These are phyloP conservation scores for Murraya koenigii DNA, from an alignment of 345 rosid species.

Conservation along the genomic window DNA sequence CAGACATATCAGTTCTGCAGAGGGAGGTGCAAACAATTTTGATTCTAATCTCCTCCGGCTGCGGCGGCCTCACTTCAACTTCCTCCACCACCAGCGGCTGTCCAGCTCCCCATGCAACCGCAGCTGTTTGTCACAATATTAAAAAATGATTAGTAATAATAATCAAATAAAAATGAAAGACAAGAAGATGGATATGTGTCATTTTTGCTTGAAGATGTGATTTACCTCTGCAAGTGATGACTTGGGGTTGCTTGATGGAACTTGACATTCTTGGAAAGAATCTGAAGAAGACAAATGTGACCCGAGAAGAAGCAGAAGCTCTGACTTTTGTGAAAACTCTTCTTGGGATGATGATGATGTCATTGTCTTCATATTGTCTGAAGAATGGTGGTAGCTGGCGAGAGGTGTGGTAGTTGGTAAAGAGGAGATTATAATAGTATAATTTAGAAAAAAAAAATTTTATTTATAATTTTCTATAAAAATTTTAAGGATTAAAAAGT, in stretches of 20 bases:
- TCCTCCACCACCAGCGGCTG: conserved; percentile 77
- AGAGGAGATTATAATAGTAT: background rate
- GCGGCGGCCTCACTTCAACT: conserved; percentile 82
- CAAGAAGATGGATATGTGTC: background rate
- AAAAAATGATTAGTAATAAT: background rate
- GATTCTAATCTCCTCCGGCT: conserved; percentile 72
- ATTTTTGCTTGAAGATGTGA: background rate
- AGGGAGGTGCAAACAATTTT: conserved; percentile 85
- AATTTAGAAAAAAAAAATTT: background rate
- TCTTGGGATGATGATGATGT: background rate
- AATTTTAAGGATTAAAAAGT: no score
- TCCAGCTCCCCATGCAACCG: conserved; percentile 92
- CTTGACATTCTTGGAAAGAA: conserved; percentile 1
- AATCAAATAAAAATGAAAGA: background rate
- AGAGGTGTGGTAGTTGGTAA: background rate
- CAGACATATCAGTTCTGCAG: conserved; percentile 80
- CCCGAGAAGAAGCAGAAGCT: background rate
- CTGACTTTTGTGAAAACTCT: background rate
- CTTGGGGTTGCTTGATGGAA: background rate
- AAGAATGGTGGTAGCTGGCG: background rate
- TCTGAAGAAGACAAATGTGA: background rate
- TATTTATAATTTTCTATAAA: no score
- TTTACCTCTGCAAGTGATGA: conserved; percentile 45
- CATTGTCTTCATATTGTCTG: background rate
- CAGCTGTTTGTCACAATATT: conserved; percentile 42